Evolutionary conservation across 371 early-diverging fungal genomes (phyloP).

Genomic region (Nematocida minor): DNA sequence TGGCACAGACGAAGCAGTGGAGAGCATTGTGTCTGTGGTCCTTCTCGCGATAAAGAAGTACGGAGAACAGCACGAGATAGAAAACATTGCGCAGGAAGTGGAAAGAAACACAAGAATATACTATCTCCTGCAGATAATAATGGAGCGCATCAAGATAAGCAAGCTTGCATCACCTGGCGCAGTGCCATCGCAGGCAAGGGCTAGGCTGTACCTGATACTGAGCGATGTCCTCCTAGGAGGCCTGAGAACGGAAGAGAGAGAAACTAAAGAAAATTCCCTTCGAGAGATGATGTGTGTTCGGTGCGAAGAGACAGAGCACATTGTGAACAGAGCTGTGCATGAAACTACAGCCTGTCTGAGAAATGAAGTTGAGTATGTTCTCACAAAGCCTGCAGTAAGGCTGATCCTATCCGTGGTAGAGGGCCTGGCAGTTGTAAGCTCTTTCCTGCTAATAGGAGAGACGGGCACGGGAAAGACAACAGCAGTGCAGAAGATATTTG

Average conservation of each 20-base stretch:
- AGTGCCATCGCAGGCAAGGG: not conserved
- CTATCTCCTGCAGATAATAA: slow-evolving; percentile 1
- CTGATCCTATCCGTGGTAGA: not conserved
- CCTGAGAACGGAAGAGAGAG: not conserved
- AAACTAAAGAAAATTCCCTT: not conserved
- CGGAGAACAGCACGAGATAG: not conserved
- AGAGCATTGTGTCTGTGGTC: not conserved
- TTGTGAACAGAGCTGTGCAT: not conserved
- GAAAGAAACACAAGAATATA: not conserved
- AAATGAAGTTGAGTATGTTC: slow-evolving; percentile 30
- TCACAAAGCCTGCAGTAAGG: slow-evolving; percentile 14
- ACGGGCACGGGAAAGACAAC: slow-evolving; percentile 99
- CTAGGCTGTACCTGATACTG: slow-evolving; percentile 2
- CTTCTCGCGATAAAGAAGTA: not conserved
- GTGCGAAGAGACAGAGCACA: not conserved
- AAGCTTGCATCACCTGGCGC: not conserved
- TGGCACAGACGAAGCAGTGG: not conserved
- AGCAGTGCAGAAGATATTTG: slow-evolving; percentile 82
- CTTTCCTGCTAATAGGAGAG: slow-evolving; percentile 87
- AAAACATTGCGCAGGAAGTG: not conserved
- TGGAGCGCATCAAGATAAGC: not conserved
- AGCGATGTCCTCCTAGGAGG: slow-evolving; percentile 32
- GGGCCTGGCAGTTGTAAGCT: not conserved
- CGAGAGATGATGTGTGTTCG: slow-evolving; percentile 18
- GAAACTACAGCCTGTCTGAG: not conserved